phyloP scores from a whole-genome alignment of 2,329 filamentous ascomycete genomes.

The Colletotrichum sp. region DNA sequence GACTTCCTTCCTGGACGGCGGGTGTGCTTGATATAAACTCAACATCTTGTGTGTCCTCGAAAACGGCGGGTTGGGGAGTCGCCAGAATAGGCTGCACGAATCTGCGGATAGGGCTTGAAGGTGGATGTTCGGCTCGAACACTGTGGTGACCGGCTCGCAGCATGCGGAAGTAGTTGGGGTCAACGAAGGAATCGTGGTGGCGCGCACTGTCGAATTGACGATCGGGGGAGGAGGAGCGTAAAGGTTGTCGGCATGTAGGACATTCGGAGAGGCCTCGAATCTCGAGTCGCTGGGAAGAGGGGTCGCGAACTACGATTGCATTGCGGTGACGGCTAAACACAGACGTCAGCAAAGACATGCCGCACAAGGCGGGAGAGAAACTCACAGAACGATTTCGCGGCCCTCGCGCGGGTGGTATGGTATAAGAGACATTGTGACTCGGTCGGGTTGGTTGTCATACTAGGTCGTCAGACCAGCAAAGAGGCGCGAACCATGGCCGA shows the following conservation, averaged over 20 bases:
- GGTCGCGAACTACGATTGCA: constrained; percentile 90
- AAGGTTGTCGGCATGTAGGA: constrained; percentile 86
- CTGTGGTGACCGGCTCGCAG: constrained; percentile 64
- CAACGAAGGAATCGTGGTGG: constrained; percentile 73
- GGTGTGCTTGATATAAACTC: constrained; percentile 62
- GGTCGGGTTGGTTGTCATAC: neutral
- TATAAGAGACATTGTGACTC: constrained; percentile 66
- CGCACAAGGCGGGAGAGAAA: constrained; percentile 26
- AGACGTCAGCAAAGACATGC: neutral
- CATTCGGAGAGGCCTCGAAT: constrained; percentile 81
- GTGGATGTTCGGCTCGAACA: constrained; percentile 48
- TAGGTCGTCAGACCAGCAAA: constrained; percentile 10
- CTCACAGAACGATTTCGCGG: constrained; percentile 81
- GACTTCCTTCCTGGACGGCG: constrained; percentile 59
- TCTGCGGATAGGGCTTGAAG: constrained; percentile 60
- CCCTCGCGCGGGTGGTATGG: constrained; percentile 77
- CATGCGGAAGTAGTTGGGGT: constrained; percentile 95
- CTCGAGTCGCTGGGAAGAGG: constrained; percentile 81
- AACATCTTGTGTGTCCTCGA: constrained; percentile 35
- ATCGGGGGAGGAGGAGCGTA: constrained; percentile 55
- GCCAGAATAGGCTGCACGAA: constrained; percentile 52
- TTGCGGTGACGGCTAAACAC: constrained; percentile 81
- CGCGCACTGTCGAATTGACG: constrained; percentile 51
- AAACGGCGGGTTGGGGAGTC: constrained; percentile 19
- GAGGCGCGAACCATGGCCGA: neutral